phyloP scores from a whole-genome alignment of 495 filamentous ascomycete species.

The Aspergillus diversus region DNA sequence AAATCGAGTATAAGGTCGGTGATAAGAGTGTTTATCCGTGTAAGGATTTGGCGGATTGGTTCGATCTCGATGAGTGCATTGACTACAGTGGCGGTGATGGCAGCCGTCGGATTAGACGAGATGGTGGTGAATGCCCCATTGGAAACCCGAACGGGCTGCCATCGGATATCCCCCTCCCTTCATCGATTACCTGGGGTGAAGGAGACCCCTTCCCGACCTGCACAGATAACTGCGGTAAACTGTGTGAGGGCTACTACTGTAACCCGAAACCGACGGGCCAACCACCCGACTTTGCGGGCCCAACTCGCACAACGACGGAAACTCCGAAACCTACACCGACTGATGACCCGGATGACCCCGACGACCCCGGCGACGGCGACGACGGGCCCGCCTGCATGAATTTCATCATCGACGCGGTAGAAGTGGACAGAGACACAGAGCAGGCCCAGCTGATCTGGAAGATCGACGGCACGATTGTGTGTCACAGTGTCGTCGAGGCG shows the following conservation, averaged over 20 bases:
- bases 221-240: not conserved
- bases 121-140: not conserved
- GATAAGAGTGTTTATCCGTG: not conserved
- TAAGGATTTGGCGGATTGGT: not conserved
- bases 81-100: no score
- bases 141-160: not conserved
- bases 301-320: no score
- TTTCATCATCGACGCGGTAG: no score
- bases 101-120: not conserved
- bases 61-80: not conserved
- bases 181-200: not conserved
- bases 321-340: no score
- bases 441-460: no score
- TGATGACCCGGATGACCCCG: no score
- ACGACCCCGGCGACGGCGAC: no score
- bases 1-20: not conserved
- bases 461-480: no score
- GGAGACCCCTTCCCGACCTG: not conserved
- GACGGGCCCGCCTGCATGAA: no score
- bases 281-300: no score
- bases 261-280: not conserved
- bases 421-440: no score
- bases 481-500: no score
- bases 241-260: conserved; percentile 2
- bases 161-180: not conserved